Evolutionary conservation across 1,139 yeast species (phyloP), one percentile per base, ranked within the genome.

Genomic region (Hyphopichia burtonii): DNA sequence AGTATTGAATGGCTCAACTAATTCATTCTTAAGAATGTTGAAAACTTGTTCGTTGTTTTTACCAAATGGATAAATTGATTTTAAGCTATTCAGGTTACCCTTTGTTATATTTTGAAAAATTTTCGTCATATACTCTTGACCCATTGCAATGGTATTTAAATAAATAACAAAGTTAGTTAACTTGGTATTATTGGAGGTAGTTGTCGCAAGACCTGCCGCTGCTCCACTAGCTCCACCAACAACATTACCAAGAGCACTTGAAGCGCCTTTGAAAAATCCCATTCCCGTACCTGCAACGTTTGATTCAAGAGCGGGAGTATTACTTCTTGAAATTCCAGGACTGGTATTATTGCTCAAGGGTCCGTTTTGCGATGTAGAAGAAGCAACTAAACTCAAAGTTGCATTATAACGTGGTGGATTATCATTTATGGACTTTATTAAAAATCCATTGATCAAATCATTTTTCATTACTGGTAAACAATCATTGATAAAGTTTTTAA

Each of bases 111-210:
- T 74, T 17, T 59, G 60, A 16, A 80, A 52, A 31, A 84, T 66
- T 43, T 75, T 76, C 4, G 62, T 57, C 34, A 83, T 68, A 56
- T 84, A 84, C 25, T 68, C 75, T 31, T 76, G 76, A 12, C 85
- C 80, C 38, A 78, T 63, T 4, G 83, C 78, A 10, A 86, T 68
- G 2, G 87, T 78, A 55, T 86, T 85, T 47, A 86, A 64, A 44
- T 82, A 74, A 2, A 82, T 63, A 34, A 83, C 65, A 54, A 71
- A 81, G 19, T 66, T 73, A 35, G 68, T 66, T 15, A 86, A 61
- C 49, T 68, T 65, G 10, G 66, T 55, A 47, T 58, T 67, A 31
- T 59, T 59, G 3, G 58, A 37, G 10, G 43, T 42, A 19, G 52
- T 49, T 18, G 56, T 45, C 5, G 59, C 54, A n/a, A 48, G 53